These are phyloP conservation scores for Debaryomyces coudertii DNA, from an alignment of 1,139 yeast species.

Conservation along the genomic window DNA sequence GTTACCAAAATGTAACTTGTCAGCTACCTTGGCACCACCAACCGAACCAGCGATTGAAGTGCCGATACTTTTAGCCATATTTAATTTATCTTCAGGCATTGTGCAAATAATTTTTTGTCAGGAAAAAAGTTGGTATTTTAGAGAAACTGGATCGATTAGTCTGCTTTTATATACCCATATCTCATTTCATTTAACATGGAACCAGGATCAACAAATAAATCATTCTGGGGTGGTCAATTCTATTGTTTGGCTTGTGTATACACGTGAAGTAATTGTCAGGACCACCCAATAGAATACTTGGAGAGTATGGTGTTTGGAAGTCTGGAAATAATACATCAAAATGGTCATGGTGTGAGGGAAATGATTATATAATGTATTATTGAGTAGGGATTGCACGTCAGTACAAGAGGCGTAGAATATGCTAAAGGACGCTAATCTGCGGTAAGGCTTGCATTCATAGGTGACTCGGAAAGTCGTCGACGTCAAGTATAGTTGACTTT, in stretches of 20 bases:
- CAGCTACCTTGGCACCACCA: conserved; percentile 41
- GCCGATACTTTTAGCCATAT: conserved; percentile 34
- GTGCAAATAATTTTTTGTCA: background rate
- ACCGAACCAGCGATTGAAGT: conserved; percentile 37
- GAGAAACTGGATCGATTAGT: background rate
- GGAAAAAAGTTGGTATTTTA: background rate
- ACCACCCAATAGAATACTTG: background rate
- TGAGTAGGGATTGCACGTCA: no score
- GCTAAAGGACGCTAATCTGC: no score
- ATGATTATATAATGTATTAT: no score
- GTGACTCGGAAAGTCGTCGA: no score
- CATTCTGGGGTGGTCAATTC: background rate
- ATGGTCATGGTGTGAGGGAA: no score
- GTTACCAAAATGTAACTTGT: conserved; percentile 34
- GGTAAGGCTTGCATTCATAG: no score
- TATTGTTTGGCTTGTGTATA: background rate
- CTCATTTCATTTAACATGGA: background rate
- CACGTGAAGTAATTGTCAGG: background rate
- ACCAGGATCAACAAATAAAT: background rate
- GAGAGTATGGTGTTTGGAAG: no score
- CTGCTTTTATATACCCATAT: background rate
- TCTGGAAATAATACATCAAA: no score
- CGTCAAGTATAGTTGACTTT: no score
- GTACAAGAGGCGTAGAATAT: no score
- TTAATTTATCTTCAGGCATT: conserved; percentile 23